A percentile compares a stretch with the other conserved stretches of the same genome.
Conservation (phyloP, 371 early-diverging fungal species). For the Funneliformis caledonium region DNA sequence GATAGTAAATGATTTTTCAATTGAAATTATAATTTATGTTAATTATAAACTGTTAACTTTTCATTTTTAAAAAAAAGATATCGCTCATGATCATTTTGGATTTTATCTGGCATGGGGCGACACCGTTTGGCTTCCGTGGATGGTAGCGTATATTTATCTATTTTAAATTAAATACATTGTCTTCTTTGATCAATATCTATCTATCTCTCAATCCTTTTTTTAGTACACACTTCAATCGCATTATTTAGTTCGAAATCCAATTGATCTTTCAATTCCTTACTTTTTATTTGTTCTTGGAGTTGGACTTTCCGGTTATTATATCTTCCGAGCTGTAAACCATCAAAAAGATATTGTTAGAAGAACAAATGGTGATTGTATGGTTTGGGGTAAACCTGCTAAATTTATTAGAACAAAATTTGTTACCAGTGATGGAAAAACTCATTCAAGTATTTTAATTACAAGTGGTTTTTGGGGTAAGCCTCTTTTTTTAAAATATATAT, state of each 20-base stretch:
- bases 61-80: slow-evolving; percentile 45
- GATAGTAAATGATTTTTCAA: not conserved
- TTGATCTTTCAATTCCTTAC: slow-evolving; percentile 61
- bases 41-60: not conserved
- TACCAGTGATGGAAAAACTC: slow-evolving; percentile 74
- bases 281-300: slow-evolving; percentile 53
- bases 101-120: slow-evolving; percentile 83
- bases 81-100: slow-evolving; percentile 84
- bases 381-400: slow-evolving; percentile 80
- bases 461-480: slow-evolving; percentile 77
- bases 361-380: slow-evolving; percentile 70
- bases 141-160: slow-evolving; percentile 46
- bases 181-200: not conserved
- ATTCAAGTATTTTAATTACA: slow-evolving; percentile 65
- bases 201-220: not conserved
- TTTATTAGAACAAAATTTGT: slow-evolving; percentile 71
- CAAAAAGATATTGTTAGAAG: slow-evolving; percentile 77
- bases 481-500: not conserved
- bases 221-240: slow-evolving; percentile 81
- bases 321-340: slow-evolving; percentile 81
- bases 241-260: slow-evolving; percentile 72
- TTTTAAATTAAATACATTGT: not conserved
- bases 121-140: slow-evolving; percentile 78
- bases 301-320: slow-evolving; percentile 73
- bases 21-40: not conserved